Evolutionary conservation across 371 early-diverging fungal species (phyloP).

Genomic region (Rhizopus arrhizus): DNA sequence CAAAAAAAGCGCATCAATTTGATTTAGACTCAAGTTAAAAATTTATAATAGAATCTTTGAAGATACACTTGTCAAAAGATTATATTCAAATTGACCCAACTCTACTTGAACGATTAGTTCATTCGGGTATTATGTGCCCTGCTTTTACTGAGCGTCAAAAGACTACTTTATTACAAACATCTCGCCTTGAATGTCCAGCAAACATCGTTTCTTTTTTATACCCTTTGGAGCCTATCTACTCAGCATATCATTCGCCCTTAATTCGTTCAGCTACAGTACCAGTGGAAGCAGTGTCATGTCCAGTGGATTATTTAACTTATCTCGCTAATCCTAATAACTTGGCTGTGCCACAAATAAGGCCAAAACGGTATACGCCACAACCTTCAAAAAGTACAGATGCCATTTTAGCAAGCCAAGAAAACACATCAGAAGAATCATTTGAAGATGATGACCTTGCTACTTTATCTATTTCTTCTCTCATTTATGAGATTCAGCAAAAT

Average conservation of each 20-base stretch:
- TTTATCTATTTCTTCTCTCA: constrained; percentile 20
- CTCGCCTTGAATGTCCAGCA: constrained; percentile 23
- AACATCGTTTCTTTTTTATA: constrained; percentile 13
- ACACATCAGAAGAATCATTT: no score
- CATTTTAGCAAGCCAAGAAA: no score
- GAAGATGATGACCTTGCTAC: background rate
- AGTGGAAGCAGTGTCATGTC: background rate
- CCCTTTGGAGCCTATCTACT: background rate
- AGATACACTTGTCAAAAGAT: constrained; percentile 61
- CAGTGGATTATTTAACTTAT: no score
- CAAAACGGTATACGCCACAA: no score
- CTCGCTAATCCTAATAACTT: no score
- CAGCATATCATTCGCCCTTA: background rate
- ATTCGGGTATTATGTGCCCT: constrained; percentile 69
- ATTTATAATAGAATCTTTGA: constrained; percentile 53
- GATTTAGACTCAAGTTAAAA: background rate
- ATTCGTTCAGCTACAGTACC: constrained; percentile 1
- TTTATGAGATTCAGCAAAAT: constrained; percentile 24
- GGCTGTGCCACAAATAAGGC: no score
- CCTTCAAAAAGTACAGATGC: no score
- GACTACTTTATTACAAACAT: constrained; percentile 58
- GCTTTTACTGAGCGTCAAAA: constrained; percentile 80
- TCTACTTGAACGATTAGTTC: constrained; percentile 60
- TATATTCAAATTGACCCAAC: constrained; percentile 65
- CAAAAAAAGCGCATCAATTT: background rate